Evolutionary conservation across 148 eudicot species (phyloP), one percentile per base, ranked within the genome.

Genomic region (Nepenthes mirabilis): DNA sequence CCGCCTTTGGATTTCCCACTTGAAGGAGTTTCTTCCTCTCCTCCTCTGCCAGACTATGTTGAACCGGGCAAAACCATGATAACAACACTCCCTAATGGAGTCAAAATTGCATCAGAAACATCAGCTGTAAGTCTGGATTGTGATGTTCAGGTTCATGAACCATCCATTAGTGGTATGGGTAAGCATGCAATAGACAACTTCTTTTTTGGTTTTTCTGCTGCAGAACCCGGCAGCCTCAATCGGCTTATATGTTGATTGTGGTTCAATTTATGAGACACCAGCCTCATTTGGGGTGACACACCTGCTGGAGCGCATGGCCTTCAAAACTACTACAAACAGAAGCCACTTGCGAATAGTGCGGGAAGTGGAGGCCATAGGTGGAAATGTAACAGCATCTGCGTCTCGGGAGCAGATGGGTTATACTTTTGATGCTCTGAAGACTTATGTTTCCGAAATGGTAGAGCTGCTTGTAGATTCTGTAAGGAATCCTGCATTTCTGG

Each of bases 321-420:
- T 89, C 68, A 94, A 88, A 74, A 82, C 83, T 72, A 89, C 99
- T 47, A 65, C 61, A 65, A 86, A 94, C 70, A 68, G 97, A 55
- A 86, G 90, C 71, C 97, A 94, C 76, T 67, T 94, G 58, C 83
- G 97, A 12, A 63, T 89, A 70, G 90, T 89, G 58, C 81, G 99
- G 53, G 97, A 89, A 83, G 90, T 94, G 69, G 99, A 94, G 77
- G 97, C 97, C 49, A 78, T 86, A 70, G 99, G 99, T 68, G 97
- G 99, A 56, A 77, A 76, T 76, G 84, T 86, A 51, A 66, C 80
- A 51, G 75, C 97, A 65, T 80, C 91, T 7, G 97, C 84, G 69
- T 86, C 99, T 58, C 74, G 95, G 71, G 99, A 94, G 76, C 99
- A 94, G 67, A 89, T 94, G 91, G 77, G 87, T 58, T 94, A 94